phyloP scores from a whole-genome alignment of 106 monocot species.

The Allium cepa region DNA sequence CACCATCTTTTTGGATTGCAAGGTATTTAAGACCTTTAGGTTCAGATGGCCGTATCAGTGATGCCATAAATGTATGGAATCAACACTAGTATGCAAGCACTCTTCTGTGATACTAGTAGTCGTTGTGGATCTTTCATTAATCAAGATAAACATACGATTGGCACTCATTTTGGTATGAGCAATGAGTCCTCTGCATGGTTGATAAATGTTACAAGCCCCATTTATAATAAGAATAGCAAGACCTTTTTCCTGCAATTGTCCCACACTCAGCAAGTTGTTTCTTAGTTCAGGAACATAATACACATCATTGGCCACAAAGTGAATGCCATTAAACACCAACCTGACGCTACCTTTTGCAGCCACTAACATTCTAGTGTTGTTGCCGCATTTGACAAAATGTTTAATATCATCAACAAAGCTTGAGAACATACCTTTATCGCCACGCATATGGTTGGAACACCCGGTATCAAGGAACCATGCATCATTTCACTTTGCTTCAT shows the following conservation, averaged over 20 bases:
- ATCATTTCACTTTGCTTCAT: not conserved
- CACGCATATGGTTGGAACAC: not conserved
- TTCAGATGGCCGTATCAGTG: not conserved
- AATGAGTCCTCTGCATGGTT: not conserved
- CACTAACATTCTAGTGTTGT: not conserved
- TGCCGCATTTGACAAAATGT: slow-evolving; percentile 1
- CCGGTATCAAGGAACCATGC: not conserved
- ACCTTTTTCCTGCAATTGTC: not conserved
- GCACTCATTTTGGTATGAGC: not conserved
- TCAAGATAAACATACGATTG: too few relatives aligned
- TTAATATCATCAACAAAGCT: not conserved
- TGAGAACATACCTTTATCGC: not conserved
- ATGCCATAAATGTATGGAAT: too few relatives aligned
- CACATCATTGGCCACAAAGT: not conserved
- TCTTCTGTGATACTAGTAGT: too few relatives aligned
- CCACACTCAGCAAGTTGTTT: not conserved
- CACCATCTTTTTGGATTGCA: not conserved
- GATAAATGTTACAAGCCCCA: not conserved
- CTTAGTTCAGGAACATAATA: not conserved
- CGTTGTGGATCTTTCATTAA: too few relatives aligned
- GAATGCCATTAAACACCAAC: slow-evolving; percentile 1
- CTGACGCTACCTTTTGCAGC: not conserved
- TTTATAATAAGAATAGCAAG: not conserved
- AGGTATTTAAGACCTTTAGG: not conserved
- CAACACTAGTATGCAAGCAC: too few relatives aligned